These are phyloP conservation scores for Davidsoniella australis DNA, from an alignment of 2,329 filamentous ascomycete genomes.

Conservation along the genomic window DNA sequence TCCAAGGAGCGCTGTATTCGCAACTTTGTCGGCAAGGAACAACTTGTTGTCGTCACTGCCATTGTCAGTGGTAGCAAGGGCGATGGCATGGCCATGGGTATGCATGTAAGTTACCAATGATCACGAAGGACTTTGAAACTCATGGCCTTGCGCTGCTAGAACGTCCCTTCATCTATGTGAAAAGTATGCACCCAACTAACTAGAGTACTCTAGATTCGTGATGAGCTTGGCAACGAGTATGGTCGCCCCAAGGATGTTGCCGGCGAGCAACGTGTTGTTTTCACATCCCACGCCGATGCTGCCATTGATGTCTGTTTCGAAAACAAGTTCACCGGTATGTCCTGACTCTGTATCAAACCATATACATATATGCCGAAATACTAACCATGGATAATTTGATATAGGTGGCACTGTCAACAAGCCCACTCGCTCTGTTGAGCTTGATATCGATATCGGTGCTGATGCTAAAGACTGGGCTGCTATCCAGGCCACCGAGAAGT, in stretches of 20 bases:
- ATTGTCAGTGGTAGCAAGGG: slow-evolving; percentile 72
- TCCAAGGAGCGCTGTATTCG: slow-evolving; percentile 79
- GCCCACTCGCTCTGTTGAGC: slow-evolving; percentile 59
- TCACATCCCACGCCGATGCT: slow-evolving; percentile 80
- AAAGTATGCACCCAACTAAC: slow-evolving; percentile 7
- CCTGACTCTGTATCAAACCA: not conserved
- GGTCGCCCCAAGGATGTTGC: slow-evolving; percentile 77
- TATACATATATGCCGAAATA: not conserved
- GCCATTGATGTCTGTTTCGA: slow-evolving; percentile 96
- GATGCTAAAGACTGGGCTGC: slow-evolving; percentile 97
- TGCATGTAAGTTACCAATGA: slow-evolving; percentile 49
- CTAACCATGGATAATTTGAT: not conserved
- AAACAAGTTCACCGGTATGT: slow-evolving; percentile 57
- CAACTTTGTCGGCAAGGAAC: slow-evolving; percentile 87
- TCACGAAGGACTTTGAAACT: not conserved
- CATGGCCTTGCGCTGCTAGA: not conserved
- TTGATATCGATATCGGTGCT: slow-evolving; percentile 90
- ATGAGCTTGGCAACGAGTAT: slow-evolving; percentile 92
- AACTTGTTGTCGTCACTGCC: slow-evolving; percentile 86
- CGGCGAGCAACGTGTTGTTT: slow-evolving; percentile 83
- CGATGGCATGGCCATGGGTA: slow-evolving; percentile 85
- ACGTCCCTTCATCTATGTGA: too few relatives aligned
- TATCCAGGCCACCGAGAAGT: slow-evolving; percentile 90
- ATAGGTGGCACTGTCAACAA: slow-evolving; percentile 22
- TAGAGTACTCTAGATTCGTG: slow-evolving; percentile 53